A percentile compares a stretch with the other conserved stretches of the same genome.
phyloP scores from a whole-genome alignment of 495 filamentous ascomycete species.

The Penicillium riverlandense region DNA sequence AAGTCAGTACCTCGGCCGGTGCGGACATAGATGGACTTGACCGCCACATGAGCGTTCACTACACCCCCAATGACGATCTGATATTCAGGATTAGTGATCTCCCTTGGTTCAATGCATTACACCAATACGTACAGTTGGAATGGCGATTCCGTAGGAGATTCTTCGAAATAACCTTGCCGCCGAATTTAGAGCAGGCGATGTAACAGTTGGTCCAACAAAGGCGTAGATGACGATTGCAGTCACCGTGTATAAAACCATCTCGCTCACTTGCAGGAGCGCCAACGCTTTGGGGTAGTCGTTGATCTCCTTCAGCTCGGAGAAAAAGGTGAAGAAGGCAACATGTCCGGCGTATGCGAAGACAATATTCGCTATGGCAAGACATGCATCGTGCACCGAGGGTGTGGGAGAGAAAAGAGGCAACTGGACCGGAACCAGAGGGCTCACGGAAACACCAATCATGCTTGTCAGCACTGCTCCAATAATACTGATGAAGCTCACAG shows the following conservation, averaged over 20 bases:
- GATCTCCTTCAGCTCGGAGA: constrained; percentile 60
- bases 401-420: constrained; percentile 24
- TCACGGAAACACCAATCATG: constrained; percentile 52
- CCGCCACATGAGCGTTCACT: constrained; percentile 51
- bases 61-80: constrained; percentile 44
- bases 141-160: constrained; percentile 62
- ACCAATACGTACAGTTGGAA: constrained; percentile 45
- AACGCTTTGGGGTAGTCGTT: constrained; percentile 57
- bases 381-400: constrained; percentile 39
- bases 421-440: constrained; percentile 27
- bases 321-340: constrained; percentile 63
- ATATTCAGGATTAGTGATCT: constrained; percentile 5
- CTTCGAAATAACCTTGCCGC: constrained; percentile 50
- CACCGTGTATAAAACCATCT: constrained; percentile 59
- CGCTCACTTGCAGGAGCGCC: constrained; percentile 47
- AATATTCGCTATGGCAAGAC: constrained; percentile 20
- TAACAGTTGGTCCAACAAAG: constrained; percentile 56
- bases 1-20: constrained; percentile 36
- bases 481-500: constrained; percentile 56
- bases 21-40: constrained; percentile 54
- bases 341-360: constrained; percentile 45
- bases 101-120: neutral
- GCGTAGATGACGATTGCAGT: constrained; percentile 60
- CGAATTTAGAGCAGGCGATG: constrained; percentile 59
- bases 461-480: constrained; percentile 55